phyloP scores from a whole-genome alignment of 2,329 filamentous ascomycete species.

The Elsinoe fawcettii region DNA sequence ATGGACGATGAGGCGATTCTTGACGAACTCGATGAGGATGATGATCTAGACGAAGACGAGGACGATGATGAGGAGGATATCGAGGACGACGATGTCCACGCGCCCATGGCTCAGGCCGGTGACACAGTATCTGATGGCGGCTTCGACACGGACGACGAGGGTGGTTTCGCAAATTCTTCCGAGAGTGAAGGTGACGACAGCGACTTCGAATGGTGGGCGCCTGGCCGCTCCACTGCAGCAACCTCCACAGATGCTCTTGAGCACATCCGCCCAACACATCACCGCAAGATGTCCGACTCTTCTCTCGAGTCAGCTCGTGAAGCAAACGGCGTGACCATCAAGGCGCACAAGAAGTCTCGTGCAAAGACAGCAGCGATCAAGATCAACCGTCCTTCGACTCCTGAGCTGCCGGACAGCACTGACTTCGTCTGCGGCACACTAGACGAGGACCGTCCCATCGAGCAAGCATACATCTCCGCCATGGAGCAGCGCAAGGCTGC shows the following conservation, averaged over 20 bases:
- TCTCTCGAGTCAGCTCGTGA: constrained; percentile 43
- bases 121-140: constrained; percentile 50
- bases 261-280: constrained; percentile 38
- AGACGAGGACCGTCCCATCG: constrained; percentile 89
- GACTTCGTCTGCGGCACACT: constrained; percentile 98
- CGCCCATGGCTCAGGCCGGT: constrained; percentile 30
- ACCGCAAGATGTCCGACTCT: constrained; percentile 43
- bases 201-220: constrained; percentile 59
- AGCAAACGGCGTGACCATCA: constrained; percentile 11
- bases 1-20: constrained; percentile 32
- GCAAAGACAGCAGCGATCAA: constrained; percentile 27
- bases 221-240: constrained; percentile 43
- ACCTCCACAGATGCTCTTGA: constrained; percentile 48
- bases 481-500: constrained; percentile 72
- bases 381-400: constrained; percentile 30
- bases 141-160: constrained; percentile 74
- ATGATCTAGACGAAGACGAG: constrained; percentile 43
- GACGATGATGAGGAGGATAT: constrained; percentile 34
- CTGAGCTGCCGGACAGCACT: constrained; percentile 89
- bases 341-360: constrained; percentile 18
- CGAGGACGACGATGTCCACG: constrained; percentile 37
- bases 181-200: constrained; percentile 61
- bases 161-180: constrained; percentile 57
- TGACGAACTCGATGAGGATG: constrained; percentile 41
- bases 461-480: constrained; percentile 83